Conservation (phyloP, 805 yeast species). For the Zygosaccharomyces pseudorouxii region DNA sequence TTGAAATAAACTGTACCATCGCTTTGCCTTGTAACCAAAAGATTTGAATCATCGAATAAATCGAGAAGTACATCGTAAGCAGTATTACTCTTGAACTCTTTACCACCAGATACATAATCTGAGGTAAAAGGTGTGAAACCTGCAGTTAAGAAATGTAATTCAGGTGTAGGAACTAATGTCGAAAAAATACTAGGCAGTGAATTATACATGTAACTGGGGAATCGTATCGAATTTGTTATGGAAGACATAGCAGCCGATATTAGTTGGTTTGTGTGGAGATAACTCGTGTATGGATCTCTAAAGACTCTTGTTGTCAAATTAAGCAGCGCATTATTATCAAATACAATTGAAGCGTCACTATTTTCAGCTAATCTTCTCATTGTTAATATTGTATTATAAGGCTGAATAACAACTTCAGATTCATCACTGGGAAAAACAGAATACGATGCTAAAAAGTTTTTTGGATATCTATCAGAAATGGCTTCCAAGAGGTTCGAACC, state of each 20-base stretch:
- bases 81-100: constrained; percentile 56
- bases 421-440: constrained; percentile 78
- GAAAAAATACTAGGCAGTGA: constrained; percentile 78
- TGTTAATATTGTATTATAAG: constrained; percentile 84
- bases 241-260: constrained; percentile 82
- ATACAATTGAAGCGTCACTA: constrained; percentile 83
- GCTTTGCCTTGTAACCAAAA: constrained; percentile 53
- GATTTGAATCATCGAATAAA: constrained; percentile 68
- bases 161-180: constrained; percentile 80
- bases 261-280: constrained; percentile 75
- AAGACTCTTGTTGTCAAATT: constrained; percentile 63
- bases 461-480: constrained; percentile 73
- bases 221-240: constrained; percentile 80
- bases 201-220: constrained; percentile 87
- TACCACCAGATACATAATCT: constrained; percentile 57
- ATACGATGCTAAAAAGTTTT: constrained; percentile 77
- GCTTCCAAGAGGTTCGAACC: constrained; percentile 80
- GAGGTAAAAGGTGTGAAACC: constrained; percentile 74
- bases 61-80: constrained; percentile 85
- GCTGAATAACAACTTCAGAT: constrained; percentile 97
- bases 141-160: constrained; percentile 68
- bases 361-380: constrained; percentile 74
- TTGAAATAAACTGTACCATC: constrained; percentile 56
- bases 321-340: constrained; percentile 83
- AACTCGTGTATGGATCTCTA: constrained; percentile 56